Evolutionary conservation across 441 rosid species (phyloP).

Genomic region (Gossypium davidsonii): DNA sequence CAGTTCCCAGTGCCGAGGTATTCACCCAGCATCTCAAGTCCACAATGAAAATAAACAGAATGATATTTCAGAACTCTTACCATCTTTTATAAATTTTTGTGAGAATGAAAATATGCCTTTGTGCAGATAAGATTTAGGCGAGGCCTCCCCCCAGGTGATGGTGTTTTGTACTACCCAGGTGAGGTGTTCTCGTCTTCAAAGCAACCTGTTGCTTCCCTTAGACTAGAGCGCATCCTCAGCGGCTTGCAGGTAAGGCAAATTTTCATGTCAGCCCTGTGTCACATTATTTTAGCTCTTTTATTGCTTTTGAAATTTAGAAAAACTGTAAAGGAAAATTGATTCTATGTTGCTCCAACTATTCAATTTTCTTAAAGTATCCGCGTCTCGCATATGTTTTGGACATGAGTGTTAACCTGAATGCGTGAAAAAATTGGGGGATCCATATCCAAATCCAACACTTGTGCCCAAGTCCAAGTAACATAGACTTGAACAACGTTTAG

Average conservation of each 20-base stretch:
- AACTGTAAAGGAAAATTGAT: too few relatives aligned
- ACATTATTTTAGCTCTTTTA: neutral
- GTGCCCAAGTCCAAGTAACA: neutral
- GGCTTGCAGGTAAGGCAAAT: slow-evolving; percentile 67
- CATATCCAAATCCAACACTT: too few relatives aligned
- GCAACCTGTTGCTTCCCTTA: slow-evolving; percentile 78
- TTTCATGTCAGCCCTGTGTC: neutral
- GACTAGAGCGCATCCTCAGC: slow-evolving; percentile 86
- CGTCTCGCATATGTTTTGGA: too few relatives aligned
- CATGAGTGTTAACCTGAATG: too few relatives aligned
- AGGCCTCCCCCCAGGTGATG: slow-evolving; percentile 68
- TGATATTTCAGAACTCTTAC: neutral
- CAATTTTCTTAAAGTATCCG: too few relatives aligned
- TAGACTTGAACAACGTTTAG: neutral
- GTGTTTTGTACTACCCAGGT: slow-evolving; percentile 19
- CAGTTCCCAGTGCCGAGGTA: slow-evolving; percentile 90
- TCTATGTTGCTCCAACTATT: too few relatives aligned
- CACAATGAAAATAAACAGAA: neutral
- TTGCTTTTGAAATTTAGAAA: neutral
- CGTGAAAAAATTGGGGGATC: too few relatives aligned
- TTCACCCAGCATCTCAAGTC: slow-evolving; percentile 5
- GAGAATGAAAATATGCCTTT: neutral
- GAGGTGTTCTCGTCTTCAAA: slow-evolving; percentile 82
- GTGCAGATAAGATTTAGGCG: slow-evolving; percentile 78
- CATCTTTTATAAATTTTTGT: neutral